phyloP scores from a whole-genome alignment of 257 asterid genomes.

The Solanum virginianum region DNA sequence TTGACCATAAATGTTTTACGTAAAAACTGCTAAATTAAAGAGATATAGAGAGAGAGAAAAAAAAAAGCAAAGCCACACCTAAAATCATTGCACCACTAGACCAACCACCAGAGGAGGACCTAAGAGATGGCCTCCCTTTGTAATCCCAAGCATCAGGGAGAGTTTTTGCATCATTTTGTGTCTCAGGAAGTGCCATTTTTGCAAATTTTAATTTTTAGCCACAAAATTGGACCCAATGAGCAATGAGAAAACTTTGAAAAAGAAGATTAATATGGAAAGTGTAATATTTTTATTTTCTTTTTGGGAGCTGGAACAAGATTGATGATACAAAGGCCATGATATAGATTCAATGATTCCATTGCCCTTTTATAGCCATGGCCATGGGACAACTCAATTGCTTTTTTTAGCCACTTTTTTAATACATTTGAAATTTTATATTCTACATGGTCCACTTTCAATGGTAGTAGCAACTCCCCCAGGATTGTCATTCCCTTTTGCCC shows the following conservation, averaged over 20 bases:
- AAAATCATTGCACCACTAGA: conserved; percentile 49
- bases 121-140: conserved; percentile 48
- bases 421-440: background rate
- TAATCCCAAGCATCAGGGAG: conserved; percentile 58
- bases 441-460: background rate
- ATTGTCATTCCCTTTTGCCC: background rate
- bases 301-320: background rate
- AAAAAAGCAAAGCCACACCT: conserved; percentile 6
- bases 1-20: background rate
- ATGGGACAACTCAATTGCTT: background rate
- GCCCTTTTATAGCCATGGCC: conserved; percentile 13
- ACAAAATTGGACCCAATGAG: background rate
- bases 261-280: background rate
- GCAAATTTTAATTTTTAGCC: background rate
- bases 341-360: background rate
- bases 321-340: background rate
- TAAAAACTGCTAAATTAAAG: no score
- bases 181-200: conserved; percentile 49
- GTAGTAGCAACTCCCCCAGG: background rate
- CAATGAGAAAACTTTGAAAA: background rate
- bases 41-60: background rate
- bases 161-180: conserved; percentile 26
- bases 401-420: background rate
- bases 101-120: conserved; percentile 56
- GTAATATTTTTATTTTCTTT: background rate